Percentiles rank a stretch among this genome's conserved stretches.
These are phyloP conservation scores for Eucalyptus erythrocorys DNA, from an alignment of 345 rosid genomes.

Conservation along the genomic window DNA sequence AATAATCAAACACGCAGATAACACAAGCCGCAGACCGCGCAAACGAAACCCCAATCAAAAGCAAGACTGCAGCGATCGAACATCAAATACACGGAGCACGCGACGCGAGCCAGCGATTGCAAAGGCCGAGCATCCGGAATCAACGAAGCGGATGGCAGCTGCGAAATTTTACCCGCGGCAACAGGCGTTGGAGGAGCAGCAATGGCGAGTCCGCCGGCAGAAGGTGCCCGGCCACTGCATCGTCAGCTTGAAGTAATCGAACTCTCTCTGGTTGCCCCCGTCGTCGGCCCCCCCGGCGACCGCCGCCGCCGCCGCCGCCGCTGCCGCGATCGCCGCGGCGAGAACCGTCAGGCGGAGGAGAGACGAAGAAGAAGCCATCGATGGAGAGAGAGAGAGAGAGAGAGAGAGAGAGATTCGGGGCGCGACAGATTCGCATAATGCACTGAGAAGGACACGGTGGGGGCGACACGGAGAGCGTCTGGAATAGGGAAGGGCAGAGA, in stretches of 20 bases:
- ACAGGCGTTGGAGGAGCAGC: conserved; percentile 82
- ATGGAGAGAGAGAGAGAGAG: not conserved
- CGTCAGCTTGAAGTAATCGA: conserved; percentile 79
- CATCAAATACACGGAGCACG: not conserved
- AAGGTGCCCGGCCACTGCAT: conserved; percentile 85
- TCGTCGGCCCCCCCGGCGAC: not conserved
- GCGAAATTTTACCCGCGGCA: conserved; percentile 45
- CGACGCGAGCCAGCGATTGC: not conserved
- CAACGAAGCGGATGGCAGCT: not conserved
- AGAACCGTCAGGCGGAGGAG: not conserved
- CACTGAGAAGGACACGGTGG: too few species aligned
- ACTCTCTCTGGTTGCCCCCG: conserved; percentile 47
- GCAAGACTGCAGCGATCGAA: not conserved
- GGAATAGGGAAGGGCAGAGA: not conserved
- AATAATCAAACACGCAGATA: not conserved
- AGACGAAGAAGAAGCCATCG: not conserved
- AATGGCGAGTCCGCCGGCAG: conserved; percentile 62
- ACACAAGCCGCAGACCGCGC: not conserved
- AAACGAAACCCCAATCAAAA: not conserved
- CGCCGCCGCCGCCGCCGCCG: not conserved
- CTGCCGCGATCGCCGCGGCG: not conserved
- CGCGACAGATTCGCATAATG: not conserved
- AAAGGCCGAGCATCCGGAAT: not conserved
- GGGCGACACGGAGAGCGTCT: not conserved
- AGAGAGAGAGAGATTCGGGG: not conserved